These are phyloP conservation scores for Leucocoprinus leucothites DNA, from an alignment of 768 basidiomycete species.

Conservation along the genomic window DNA sequence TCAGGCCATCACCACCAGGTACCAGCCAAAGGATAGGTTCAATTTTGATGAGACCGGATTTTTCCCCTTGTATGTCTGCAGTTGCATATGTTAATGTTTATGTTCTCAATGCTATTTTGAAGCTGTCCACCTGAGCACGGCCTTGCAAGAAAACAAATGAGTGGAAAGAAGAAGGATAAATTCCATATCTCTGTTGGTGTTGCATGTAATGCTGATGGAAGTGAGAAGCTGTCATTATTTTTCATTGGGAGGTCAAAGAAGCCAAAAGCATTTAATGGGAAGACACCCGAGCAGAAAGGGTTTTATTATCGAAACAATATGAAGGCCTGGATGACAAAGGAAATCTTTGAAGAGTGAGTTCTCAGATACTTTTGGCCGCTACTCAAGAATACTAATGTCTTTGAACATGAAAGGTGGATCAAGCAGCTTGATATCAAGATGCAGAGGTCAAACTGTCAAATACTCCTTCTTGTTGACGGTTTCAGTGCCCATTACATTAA, in stretches of 20 bases:
- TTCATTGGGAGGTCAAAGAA: constrained; percentile 31
- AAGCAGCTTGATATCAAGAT: constrained; percentile 23
- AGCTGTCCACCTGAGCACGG: constrained; percentile 26
- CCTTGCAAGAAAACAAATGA: constrained; percentile 27
- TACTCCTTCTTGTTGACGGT: constrained; percentile 28
- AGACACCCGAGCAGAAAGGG: constrained; percentile 18
- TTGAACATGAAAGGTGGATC: constrained; percentile 19
- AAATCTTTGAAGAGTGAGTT: constrained; percentile 31
- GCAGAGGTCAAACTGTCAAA: constrained; percentile 16
- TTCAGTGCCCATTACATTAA: constrained; percentile 27
- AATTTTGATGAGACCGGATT: constrained; percentile 24
- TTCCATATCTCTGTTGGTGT: constrained; percentile 25
- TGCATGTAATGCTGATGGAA: constrained; percentile 27
- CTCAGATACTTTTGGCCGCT: not conserved
- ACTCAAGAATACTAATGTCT: not conserved
- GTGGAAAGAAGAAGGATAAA: constrained; percentile 29
- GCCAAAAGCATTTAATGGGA: constrained; percentile 28
- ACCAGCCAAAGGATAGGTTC: constrained; percentile 19
- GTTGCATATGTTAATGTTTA: not conserved
- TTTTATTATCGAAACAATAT: constrained; percentile 36
- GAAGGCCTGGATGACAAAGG: constrained; percentile 36
- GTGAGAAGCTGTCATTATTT: constrained; percentile 26
- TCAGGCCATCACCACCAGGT: constrained; percentile 18
- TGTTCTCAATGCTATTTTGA: not conserved
- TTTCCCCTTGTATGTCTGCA: constrained; percentile 14